Conservation (phyloP, 176 grass and related monocot genomes). For the Ensete glaucum region DNA sequence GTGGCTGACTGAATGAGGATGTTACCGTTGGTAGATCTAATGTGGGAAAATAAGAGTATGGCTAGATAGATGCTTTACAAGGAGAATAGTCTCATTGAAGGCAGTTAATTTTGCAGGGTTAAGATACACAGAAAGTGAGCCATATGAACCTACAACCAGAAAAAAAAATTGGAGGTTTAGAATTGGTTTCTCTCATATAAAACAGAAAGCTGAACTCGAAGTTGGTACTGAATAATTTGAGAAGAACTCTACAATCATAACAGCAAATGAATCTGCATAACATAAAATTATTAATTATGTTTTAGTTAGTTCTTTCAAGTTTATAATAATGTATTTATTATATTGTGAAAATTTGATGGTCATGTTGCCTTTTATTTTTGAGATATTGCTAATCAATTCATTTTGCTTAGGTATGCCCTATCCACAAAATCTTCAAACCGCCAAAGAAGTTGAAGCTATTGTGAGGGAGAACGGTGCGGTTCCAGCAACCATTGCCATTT, state of each 20-base stretch:
- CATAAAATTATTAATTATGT: neutral
- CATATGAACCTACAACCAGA: neutral
- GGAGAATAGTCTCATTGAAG: neutral
- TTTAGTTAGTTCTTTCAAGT: neutral
- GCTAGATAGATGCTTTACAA: neutral
- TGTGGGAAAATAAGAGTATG: neutral
- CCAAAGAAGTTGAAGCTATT: conserved; percentile 74
- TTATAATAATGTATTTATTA: neutral
- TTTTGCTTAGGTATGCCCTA: conserved; percentile 72
- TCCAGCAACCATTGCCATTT: conserved; percentile 90
- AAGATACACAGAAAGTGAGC: neutral
- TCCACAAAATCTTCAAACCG: conserved; percentile 72
- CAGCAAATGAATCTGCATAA: neutral
- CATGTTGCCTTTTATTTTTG: conserved; percentile 2
- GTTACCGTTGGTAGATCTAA: neutral
- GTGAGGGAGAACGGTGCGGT: conserved; percentile 57
- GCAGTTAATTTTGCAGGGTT: neutral
- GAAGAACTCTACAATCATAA: neutral
- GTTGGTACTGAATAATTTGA: too few species aligned
- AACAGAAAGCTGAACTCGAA: too few species aligned
- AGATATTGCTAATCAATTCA: neutral
- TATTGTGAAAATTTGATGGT: neutral
- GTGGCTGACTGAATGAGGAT: neutral
- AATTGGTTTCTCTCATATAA: too few species aligned
- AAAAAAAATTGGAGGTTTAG: too few species aligned